Evolutionary conservation across 2,329 filamentous ascomycete genomes (phyloP).

Genomic region (Colletotrichum tanaceti): DNA sequence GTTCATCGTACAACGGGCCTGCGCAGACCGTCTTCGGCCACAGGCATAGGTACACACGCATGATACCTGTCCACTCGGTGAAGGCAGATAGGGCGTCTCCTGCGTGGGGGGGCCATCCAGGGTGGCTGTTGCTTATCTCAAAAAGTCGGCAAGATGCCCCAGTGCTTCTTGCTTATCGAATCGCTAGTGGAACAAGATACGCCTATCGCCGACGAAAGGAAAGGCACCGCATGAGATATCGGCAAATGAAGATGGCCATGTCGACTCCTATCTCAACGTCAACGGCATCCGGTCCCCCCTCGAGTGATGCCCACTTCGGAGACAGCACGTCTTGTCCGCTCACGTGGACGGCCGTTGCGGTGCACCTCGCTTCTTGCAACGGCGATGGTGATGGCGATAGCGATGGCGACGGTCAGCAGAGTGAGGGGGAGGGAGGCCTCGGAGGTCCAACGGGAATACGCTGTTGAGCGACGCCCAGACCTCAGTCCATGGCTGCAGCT

Average conservation of each 20-base stretch:
- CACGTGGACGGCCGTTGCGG: conserved; percentile 19
- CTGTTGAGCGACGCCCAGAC: not conserved
- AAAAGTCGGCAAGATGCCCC: not conserved
- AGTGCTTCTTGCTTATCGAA: not conserved
- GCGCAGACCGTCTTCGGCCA: not conserved
- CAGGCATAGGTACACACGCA: no score
- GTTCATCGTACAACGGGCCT: not conserved
- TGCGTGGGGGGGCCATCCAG: conserved; percentile 13
- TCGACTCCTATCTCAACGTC: not conserved
- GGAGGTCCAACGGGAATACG: not conserved
- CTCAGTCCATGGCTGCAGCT: not conserved
- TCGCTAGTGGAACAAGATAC: not conserved
- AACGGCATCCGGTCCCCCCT: not conserved
- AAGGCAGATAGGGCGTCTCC: not conserved
- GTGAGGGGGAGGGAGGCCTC: not conserved
- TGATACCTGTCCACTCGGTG: conserved; percentile 1
- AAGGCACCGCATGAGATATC: conserved; percentile 14
- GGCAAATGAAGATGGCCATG: conserved; percentile 13
- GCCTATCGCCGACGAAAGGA: conserved; percentile 18
- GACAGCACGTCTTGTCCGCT: conserved; percentile 12
- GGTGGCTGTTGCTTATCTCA: conserved; percentile 25
- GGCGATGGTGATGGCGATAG: not conserved
- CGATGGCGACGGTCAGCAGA: not conserved
- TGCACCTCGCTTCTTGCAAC: not conserved
- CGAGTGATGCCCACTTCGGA: conserved; percentile 9